Conservation (phyloP, 495 filamentous ascomycete species). For the Penicillium flavigenum region DNA sequence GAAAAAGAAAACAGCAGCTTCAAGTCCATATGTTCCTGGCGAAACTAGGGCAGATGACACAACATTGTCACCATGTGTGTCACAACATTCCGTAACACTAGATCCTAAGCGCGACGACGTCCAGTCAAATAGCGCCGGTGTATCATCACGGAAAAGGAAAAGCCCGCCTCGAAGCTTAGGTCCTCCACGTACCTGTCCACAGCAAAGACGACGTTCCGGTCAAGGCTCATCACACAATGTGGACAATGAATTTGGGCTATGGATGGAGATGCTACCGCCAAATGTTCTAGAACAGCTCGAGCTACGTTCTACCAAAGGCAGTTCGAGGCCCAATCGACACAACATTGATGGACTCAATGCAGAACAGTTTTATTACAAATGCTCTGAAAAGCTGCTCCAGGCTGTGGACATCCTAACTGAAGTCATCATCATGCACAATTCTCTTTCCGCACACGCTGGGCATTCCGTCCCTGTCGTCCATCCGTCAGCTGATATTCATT, state of each 20-base stretch:
- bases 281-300: background rate
- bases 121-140: background rate
- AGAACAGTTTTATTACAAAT: background rate
- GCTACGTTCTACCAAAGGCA: background rate
- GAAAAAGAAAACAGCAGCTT: background rate
- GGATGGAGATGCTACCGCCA: conserved; percentile 5
- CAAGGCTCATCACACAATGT: background rate
- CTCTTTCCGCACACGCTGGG: background rate
- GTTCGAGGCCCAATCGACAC: background rate
- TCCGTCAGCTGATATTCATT: background rate
- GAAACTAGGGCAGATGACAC: too few relatives aligned
- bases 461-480: background rate
- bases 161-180: background rate
- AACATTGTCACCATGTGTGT: background rate
- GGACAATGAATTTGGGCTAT: background rate
- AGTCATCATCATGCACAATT: conserved; percentile 3
- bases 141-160: background rate
- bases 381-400: background rate
- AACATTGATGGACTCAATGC: background rate
- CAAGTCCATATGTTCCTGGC: background rate
- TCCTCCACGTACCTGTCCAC: background rate
- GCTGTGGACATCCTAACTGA: background rate
- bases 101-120: background rate
- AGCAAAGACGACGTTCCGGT: background rate
- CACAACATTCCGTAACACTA: background rate